Evolutionary conservation across 2,329 filamentous ascomycete species (phyloP).

Genomic region (Diaporthe citriasiana): DNA sequence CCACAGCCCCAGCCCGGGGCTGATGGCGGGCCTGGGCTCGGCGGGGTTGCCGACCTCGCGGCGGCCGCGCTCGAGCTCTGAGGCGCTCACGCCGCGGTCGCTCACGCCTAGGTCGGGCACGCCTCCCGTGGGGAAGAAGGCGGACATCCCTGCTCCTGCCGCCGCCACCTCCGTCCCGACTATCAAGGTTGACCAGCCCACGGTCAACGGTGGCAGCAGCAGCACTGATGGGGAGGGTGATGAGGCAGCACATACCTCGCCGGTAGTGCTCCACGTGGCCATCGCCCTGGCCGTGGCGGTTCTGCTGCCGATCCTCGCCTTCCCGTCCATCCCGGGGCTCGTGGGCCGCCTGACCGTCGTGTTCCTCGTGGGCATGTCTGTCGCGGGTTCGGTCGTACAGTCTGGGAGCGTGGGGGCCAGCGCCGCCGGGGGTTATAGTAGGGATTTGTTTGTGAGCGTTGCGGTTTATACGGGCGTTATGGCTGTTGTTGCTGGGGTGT

Average conservation of each 20-base stretch:
- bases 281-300: slow-evolving; percentile 65
- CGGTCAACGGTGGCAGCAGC: neutral
- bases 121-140: neutral
- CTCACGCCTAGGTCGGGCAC: neutral
- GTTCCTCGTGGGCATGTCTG: slow-evolving; percentile 60
- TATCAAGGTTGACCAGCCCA: neutral
- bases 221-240: neutral
- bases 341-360: slow-evolving; percentile 71
- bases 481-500: slow-evolving; percentile 32
- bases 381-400: slow-evolving; percentile 23
- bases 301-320: slow-evolving; percentile 70
- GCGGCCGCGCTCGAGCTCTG: neutral
- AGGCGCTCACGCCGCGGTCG: neutral
- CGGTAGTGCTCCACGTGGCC: slow-evolving; percentile 51
- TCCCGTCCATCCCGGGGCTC: slow-evolving; percentile 69
- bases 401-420: neutral
- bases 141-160: neutral
- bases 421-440: neutral
- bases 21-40: neutral
- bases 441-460: slow-evolving; percentile 12
- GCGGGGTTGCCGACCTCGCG: neutral
- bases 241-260: neutral
- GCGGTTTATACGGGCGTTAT: slow-evolving; percentile 33
- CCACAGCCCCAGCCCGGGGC: slow-evolving; percentile 18
- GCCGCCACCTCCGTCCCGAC: neutral